Evolutionary conservation across 495 filamentous ascomycete genomes (phyloP).

Genomic region (Letharia columbiana): DNA sequence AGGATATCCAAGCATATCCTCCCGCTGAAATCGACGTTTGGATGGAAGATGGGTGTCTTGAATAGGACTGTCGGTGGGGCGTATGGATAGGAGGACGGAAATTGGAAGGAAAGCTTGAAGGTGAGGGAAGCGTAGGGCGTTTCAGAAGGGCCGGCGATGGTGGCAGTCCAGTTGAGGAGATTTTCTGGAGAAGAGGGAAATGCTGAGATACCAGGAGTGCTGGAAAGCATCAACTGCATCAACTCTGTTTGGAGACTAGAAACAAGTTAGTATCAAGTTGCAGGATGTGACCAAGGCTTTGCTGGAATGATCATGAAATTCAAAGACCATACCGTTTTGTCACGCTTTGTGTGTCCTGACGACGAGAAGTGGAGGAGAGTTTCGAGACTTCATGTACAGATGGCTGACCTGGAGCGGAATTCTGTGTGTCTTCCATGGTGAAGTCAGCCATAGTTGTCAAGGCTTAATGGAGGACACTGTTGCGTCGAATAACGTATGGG

Average conservation of each 20-base stretch:
- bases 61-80: slow-evolving; percentile 86
- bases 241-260: slow-evolving; percentile 87
- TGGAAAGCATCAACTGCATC: slow-evolving; percentile 94
- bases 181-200: slow-evolving; percentile 88
- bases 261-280: slow-evolving; percentile 8
- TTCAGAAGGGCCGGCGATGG: slow-evolving; percentile 82
- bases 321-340: slow-evolving; percentile 57
- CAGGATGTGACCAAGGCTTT: not conserved
- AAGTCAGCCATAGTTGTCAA: slow-evolving; percentile 47
- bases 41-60: slow-evolving; percentile 89
- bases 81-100: slow-evolving; percentile 90
- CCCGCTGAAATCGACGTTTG: slow-evolving; percentile 87
- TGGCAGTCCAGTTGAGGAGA: slow-evolving; percentile 84
- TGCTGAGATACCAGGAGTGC: slow-evolving; percentile 87
- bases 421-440: slow-evolving; percentile 63
- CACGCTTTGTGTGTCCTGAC: slow-evolving; percentile 60
- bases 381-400: slow-evolving; percentile 46
- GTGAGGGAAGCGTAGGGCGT: slow-evolving; percentile 84
- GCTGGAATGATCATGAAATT: not conserved
- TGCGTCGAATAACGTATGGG: not conserved
- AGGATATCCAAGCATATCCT: slow-evolving; percentile 94
- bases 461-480: not conserved
- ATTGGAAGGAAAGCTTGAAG: slow-evolving; percentile 89
- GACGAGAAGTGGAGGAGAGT: slow-evolving; percentile 47
- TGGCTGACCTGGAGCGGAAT: slow-evolving; percentile 53